Base-by-base conservation (phyloP, 2,329 filamentous ascomycete species). In the Exophiala sp. region DNA sequence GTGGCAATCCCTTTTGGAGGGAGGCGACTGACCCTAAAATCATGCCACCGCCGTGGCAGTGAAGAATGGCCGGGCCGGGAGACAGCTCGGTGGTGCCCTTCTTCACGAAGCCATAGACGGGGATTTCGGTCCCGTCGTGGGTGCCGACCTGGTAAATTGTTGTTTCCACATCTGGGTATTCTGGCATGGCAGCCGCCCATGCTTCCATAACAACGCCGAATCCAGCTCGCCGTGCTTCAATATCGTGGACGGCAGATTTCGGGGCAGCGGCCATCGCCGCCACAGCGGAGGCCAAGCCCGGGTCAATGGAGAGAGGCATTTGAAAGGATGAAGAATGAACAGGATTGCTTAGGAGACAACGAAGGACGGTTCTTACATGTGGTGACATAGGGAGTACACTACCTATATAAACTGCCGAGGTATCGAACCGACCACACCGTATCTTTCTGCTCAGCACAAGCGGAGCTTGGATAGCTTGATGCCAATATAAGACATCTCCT, bases 11-110 rank as follows among this genome's bases (percentile, higher is more conserved):
- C 7, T 50, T 49, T n/a, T 34, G 6, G 30, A 34, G 14, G 5
- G 14, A 16, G 10, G 6, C 30, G 11, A 59, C 57, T 14, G 49
- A 42, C 8, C 59, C 59, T 6, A 55, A 32, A 40, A 64, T 58
- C 44, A 51, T 61, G 3, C 62, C 63, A 13, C 62, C 62, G 22
- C 60, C 62, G 35, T 65, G 63, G 14, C 50, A 39, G 34, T 62
- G 59, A 3, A 64, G 43, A n/a, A 64, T 44, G 2, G 60, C 38
- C 41, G 65, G 24, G 29, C 41, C 42, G 65, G 57, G 1, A 3
- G 18, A 4, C 64, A 66, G 13, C 64, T 62, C 11, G 3, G 23
- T 23, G 2, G 23, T 27, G 1, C 34, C 57, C 60, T 37, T 63
- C 37, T 39, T 45, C 3, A 46, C 8, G 64, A 59, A 10, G 62